phyloP scores from a whole-genome alignment of 2,329 filamentous ascomycete species.

The Massarina eburnea region DNA sequence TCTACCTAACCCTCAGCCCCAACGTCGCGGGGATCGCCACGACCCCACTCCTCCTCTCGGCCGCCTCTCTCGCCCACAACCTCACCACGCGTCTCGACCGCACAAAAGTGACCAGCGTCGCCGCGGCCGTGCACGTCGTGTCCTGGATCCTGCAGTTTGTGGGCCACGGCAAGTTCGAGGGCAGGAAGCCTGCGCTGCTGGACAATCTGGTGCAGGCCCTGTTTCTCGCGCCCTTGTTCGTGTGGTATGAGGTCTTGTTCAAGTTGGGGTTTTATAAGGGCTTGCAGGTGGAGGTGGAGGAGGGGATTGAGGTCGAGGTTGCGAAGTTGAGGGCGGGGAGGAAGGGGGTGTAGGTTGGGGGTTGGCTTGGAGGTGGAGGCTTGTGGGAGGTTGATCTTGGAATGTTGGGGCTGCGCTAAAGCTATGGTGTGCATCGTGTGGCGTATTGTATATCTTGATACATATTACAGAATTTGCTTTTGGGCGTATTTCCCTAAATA shows the following conservation, averaged over 20 bases:
- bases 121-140: slow-evolving; percentile 67
- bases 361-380: not conserved
- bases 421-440: no score
- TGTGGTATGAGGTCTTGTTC: slow-evolving; percentile 93
- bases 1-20: slow-evolving; percentile 92
- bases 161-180: slow-evolving; percentile 86
- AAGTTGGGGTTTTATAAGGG: slow-evolving; percentile 74
- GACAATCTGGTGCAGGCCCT: slow-evolving; percentile 91
- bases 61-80: slow-evolving; percentile 73
- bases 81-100: slow-evolving; percentile 61
- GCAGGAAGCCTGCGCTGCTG: slow-evolving; percentile 80
- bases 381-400: not conserved
- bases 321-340: slow-evolving; percentile 49
- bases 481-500: no score
- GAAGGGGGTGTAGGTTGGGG: slow-evolving; percentile 4
- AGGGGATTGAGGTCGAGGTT: slow-evolving; percentile 48
- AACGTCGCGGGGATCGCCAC: slow-evolving; percentile 74
- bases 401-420: no score
- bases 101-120: slow-evolving; percentile 60
- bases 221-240: slow-evolving; percentile 91
- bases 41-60: slow-evolving; percentile 71
- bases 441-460: no score
- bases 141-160: slow-evolving; percentile 89
- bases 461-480: no score
- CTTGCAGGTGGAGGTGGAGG: slow-evolving; percentile 50